These are phyloP conservation scores for Mucor lusitanicus DNA, from an alignment of 371 early-diverging fungal species.

Conservation along the genomic window DNA sequence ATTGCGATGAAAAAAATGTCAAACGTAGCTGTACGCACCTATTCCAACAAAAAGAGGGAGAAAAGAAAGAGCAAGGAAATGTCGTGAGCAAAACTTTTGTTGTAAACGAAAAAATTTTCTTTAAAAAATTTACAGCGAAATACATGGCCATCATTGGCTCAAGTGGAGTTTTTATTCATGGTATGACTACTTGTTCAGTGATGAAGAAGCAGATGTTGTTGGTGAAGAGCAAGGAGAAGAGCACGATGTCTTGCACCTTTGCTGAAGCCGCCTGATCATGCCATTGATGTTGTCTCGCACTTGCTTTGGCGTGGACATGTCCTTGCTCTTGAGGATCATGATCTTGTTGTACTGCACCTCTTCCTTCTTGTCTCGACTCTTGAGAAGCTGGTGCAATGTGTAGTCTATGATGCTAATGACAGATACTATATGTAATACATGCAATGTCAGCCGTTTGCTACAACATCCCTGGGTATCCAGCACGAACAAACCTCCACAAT, in stretches of 20 bases:
- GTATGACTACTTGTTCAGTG: constrained; percentile 13
- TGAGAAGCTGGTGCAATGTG: constrained; percentile 28
- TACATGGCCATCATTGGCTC: constrained; percentile 15
- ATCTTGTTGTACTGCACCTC: constrained; percentile 10
- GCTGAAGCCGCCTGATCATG: constrained; percentile 23
- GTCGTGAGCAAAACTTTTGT: constrained; percentile 5
- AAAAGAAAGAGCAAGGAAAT: constrained; percentile 17
- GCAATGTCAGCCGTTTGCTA: neutral
- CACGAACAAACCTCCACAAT: constrained; percentile 45
- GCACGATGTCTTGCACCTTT: neutral
- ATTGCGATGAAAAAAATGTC: neutral
- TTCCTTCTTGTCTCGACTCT: constrained; percentile 1
- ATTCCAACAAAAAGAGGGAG: constrained; percentile 23
- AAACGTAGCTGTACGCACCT: constrained; percentile 18
- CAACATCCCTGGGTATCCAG: neutral
- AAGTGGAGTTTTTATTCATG: constrained; percentile 13
- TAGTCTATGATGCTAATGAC: constrained; percentile 42
- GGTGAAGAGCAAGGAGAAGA: neutral
- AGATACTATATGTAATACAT: constrained; percentile 20
- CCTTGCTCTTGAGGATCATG: constrained; percentile 16
- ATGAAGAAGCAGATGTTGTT: constrained; percentile 3
- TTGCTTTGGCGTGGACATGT: constrained; percentile 14
- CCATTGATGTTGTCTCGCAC: constrained; percentile 20
- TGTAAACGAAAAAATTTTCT: constrained; percentile 10
- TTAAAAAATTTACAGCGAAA: constrained; percentile 2